Evolutionary conservation across 2,329 filamentous ascomycete species (phyloP), one percentile per base, ranked within the genome.

Genomic region (Onygenales sp.): DNA sequence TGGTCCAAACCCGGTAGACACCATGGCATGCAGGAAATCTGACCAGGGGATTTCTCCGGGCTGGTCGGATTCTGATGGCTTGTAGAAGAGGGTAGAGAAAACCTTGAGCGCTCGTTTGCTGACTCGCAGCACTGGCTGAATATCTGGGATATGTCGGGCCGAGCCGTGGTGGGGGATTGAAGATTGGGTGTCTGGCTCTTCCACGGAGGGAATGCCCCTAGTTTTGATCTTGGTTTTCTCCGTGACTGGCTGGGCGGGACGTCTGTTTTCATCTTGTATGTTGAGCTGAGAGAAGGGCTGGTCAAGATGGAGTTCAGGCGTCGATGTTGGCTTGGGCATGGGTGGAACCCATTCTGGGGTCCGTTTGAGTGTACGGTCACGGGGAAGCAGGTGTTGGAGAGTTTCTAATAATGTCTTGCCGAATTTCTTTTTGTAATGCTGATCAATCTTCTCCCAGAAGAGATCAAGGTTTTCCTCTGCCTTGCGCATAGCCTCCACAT

Each of bases 1-100:
- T 0, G 73, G 72, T 0, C 60, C 56, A 50, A 83, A 81, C 0
- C 79, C 79, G 0, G 70, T 68, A 0, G 68, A 66, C 0, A 61
- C 58, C 73, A 82, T 75, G 1, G 78, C 77, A 53, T 74, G 72
- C 3, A 80, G 59, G 55, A 82, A 77, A 50, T 81, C 77, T 2
- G 57, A 59, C 79, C 78, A 82, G 0, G 69, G 35, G 1, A 82
- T 59, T 56, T 80, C 78, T 5, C 74, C 74, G 0, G 73, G 70
- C 0, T 69, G 64, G 1, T 72, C 64, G 0, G 59, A 64, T 0
- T 58, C 52, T 1, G 63, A 53, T 0, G 69, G 65, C 1, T 59
- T 62, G 53, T 68, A 65, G 55, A 77, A 74, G 2, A 77, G 61
- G 0, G 65, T 66, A 21, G 56, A 60, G 59, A 77, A 72, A 5